Base-by-base conservation (phyloP, 2,329 filamentous ascomycete genomes). In the Cladosporium sp. region DNA sequence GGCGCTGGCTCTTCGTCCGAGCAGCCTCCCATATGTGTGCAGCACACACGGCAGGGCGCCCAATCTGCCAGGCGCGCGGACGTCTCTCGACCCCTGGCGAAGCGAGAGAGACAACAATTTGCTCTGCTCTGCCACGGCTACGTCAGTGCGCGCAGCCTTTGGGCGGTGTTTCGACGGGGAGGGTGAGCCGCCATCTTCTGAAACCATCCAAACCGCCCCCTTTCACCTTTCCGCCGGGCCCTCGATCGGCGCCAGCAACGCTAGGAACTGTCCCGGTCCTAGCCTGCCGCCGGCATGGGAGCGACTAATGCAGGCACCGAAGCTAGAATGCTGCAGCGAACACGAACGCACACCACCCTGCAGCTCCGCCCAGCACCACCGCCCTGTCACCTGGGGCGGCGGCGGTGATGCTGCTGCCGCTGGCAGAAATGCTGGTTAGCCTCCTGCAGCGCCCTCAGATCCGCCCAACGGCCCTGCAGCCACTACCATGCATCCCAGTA, bases 51-150 rank as follows among this genome's bases (percentile, higher is more conserved):
- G 42, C 42, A 45, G 42, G 42, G 49, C 49, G 35, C 50, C 39
- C 28, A 55, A 55, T 55, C 32, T 55, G 34, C 37, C 15, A n/a
- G 52, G 51, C 34, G 52, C 52, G 52, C 52, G 52, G 52, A 55
- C 52, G 24, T 36, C n/a, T 48, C n/a, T 20, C 40, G 51, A 36
- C 52, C 52, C 52, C 52, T 55, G 52, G 52, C 20, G 40, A 55
- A 55, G 52, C 52, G 52, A 55, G 52, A 36, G 28, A 55, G 40
- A 55, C 52, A 55, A 47, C 52, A 55, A 55, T 55, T 55, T 55
- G 52, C 51, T 15, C 13, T 35, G 52, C 32, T 22, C 40, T 47
- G 22, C n/a, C 17, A 1, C 34, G 28, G 28, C 52, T 55, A 55
- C 52, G 52, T 55, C 52, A 55, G 40, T 47, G 52, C 52, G 52